phyloP scores from a whole-genome alignment of 306 rosid species.

The Citrullus mucosospermus region DNA sequence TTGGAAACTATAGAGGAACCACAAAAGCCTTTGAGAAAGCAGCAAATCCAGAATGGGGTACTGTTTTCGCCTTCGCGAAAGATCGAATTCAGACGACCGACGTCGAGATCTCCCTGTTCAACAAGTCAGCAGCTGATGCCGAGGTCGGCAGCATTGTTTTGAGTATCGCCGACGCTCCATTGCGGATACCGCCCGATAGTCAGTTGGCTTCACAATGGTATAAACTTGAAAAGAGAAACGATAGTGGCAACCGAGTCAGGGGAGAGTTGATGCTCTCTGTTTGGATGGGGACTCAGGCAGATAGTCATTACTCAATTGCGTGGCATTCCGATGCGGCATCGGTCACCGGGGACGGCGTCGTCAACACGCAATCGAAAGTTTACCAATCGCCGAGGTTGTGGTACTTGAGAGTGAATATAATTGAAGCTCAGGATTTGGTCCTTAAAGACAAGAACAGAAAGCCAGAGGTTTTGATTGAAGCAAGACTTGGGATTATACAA shows the following conservation, averaged over 20 bases:
- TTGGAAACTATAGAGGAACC: slow-evolving; percentile 30
- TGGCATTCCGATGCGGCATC: slow-evolving; percentile 2
- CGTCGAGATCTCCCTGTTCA: slow-evolving; percentile 13
- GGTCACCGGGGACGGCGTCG: background rate
- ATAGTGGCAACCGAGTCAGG: slow-evolving; percentile 3
- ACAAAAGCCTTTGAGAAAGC: slow-evolving; percentile 7
- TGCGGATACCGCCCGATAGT: slow-evolving; percentile 30
- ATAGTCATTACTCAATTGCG: slow-evolving; percentile 6
- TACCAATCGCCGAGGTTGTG: slow-evolving; percentile 34
- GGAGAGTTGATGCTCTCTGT: slow-evolving; percentile 35
- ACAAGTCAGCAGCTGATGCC: background rate
- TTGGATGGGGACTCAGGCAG: slow-evolving; percentile 54
- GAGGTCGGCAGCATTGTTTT: slow-evolving; percentile 9
- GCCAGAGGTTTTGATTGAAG: slow-evolving; percentile 26
- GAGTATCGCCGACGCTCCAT: slow-evolving; percentile 20
- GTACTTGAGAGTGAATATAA: slow-evolving; percentile 35
- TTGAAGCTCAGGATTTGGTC: slow-evolving; percentile 33
- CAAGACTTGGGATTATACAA: slow-evolving; percentile 18
- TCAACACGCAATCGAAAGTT: slow-evolving; percentile 7
- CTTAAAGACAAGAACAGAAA: background rate
- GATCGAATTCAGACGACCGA: slow-evolving; percentile 10
- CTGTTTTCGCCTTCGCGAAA: slow-evolving; percentile 5
- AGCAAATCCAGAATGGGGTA: slow-evolving; percentile 19
- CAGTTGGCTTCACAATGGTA: slow-evolving; percentile 19
- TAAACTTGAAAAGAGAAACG: slow-evolving; percentile 14